Base-by-base conservation (phyloP, 2,329 filamentous ascomycete genomes). In the Parafenestella ontariensis region DNA sequence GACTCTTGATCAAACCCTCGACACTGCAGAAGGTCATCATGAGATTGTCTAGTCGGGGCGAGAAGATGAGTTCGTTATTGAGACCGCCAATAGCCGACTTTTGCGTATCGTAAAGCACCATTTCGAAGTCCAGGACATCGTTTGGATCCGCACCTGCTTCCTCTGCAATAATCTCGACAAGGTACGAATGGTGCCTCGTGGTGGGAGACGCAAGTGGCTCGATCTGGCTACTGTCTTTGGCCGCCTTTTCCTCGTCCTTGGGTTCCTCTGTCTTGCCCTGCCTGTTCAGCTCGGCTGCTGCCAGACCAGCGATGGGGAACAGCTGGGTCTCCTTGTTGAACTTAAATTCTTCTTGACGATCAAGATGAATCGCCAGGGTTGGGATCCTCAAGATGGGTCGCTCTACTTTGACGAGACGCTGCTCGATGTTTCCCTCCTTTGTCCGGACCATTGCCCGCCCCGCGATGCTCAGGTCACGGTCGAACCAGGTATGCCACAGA, bases 401-500 rank as follows among this genome's bases (percentile, higher is more conserved):
- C 68, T 96, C 90, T 61, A 99, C 86, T 79, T 96, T 95, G 78
- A 98, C 86, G 52, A 99, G 84, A 77, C 89, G 93, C 78, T 92
- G 89, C 58, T 88, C 85, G 61, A 96, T 90, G 61, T 85, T 87
- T 46, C 90, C 91, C 54, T 90, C 84, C 42, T 83, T 84, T 52
- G 88, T 87, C 66, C 85, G 87, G 51, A 95, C 90, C 81, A 98
- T 88, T 13, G 91, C 91, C 55, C 95, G 85, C 8, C 95, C 95
- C 28, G 95, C 95, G 49, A 98, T 87, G 66, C 91, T 90, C 58
- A 99, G 81, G 75, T 99, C 95, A 46, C 95, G 88, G 76, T 99
- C 95, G 72, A 99, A 99, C 95, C 87, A 99, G 42, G 91, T 96
- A 77, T 97, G 93, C 94, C 94, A 98, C 70, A 98, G 88, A 51